phyloP scores from a whole-genome alignment of 2,329 filamentous ascomycete genomes.

The Ophiostoma ulmi region DNA sequence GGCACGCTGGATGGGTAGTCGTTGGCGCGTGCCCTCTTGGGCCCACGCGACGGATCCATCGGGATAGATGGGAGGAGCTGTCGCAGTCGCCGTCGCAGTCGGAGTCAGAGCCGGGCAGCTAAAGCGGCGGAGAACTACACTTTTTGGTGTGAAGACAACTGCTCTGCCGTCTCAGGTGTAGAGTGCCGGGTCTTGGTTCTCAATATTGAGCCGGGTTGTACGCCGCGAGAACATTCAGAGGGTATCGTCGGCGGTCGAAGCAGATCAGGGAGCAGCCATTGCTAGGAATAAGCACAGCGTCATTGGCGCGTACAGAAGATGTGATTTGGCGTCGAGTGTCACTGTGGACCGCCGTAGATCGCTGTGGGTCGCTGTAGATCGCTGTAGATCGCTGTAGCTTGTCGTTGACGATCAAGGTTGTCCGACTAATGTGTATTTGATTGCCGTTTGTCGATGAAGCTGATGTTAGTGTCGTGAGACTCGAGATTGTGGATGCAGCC shows the following conservation, averaged over 20 bases:
- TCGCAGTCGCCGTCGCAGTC: not conserved
- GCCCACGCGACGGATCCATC: slow-evolving; percentile 19
- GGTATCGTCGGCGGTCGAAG: not conserved
- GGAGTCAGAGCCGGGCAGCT: not conserved
- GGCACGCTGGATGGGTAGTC: not conserved
- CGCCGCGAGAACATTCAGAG: not conserved
- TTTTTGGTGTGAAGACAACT: not conserved
- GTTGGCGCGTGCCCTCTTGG: slow-evolving; percentile 20
- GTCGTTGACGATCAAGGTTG: not conserved
- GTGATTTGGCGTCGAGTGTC: not conserved
- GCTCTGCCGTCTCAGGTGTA: not conserved
- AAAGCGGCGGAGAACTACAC: not conserved
- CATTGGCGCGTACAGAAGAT: not conserved
- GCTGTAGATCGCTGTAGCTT: not conserved
- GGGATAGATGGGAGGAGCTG: not conserved
- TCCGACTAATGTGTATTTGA: not conserved
- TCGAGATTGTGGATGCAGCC: not conserved
- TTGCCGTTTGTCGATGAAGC: not conserved
- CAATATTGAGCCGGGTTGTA: not conserved
- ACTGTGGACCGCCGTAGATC: not conserved
- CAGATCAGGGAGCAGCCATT: not conserved
- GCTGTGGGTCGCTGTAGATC: not conserved
- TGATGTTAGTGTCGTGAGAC: not conserved
- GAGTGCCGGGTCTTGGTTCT: not conserved
- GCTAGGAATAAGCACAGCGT: not conserved